These are phyloP conservation scores for Pseudogymnoascus sp. DNA, from an alignment of 2,329 filamentous ascomycete species.

Conservation along the genomic window DNA sequence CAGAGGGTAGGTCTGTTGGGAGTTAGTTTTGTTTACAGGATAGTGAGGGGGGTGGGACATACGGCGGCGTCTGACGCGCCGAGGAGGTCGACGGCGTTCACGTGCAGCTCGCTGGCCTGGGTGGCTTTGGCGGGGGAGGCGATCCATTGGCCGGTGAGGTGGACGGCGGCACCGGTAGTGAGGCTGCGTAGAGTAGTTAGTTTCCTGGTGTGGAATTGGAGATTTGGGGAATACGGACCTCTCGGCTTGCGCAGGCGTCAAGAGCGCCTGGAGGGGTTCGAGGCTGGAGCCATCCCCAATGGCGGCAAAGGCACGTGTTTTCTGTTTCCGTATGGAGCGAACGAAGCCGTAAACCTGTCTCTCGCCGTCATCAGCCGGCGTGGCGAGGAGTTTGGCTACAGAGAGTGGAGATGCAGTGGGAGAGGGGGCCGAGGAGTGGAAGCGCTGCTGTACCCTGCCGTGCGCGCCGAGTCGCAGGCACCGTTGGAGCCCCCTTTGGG, in stretches of 20 bases:
- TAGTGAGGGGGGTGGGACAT: slow-evolving; percentile 30
- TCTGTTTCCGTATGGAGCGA: slow-evolving; percentile 78
- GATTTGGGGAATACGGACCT: slow-evolving; percentile 18
- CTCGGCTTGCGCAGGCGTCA: slow-evolving; percentile 24
- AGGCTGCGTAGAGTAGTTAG: slow-evolving; percentile 46
- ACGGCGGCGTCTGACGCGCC: slow-evolving; percentile 76
- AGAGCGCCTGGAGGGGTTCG: slow-evolving; percentile 57
- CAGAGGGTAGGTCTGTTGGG: slow-evolving; percentile 70
- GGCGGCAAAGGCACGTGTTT: slow-evolving; percentile 73
- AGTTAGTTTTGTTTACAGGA: neutral
- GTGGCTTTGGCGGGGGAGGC: slow-evolving; percentile 56
- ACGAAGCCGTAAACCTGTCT: slow-evolving; percentile 70
- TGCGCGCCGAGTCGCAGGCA: slow-evolving; percentile 9
- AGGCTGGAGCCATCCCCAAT: slow-evolving; percentile 82
- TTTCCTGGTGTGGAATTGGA: neutral
- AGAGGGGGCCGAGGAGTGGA: slow-evolving; percentile 22
- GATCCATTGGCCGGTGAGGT: slow-evolving; percentile 70
- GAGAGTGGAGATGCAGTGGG: slow-evolving; percentile 34
- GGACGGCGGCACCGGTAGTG: slow-evolving; percentile 72
- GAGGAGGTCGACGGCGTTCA: slow-evolving; percentile 59
- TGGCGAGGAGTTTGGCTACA: slow-evolving; percentile 50
- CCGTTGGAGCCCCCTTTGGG: slow-evolving; percentile 9
- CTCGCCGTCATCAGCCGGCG: slow-evolving; percentile 37
- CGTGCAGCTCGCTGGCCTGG: slow-evolving; percentile 76
- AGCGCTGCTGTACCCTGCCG: slow-evolving; percentile 13